phyloP scores from a whole-genome alignment of 805 yeast genomes.

The Allodekkera sacchari region DNA sequence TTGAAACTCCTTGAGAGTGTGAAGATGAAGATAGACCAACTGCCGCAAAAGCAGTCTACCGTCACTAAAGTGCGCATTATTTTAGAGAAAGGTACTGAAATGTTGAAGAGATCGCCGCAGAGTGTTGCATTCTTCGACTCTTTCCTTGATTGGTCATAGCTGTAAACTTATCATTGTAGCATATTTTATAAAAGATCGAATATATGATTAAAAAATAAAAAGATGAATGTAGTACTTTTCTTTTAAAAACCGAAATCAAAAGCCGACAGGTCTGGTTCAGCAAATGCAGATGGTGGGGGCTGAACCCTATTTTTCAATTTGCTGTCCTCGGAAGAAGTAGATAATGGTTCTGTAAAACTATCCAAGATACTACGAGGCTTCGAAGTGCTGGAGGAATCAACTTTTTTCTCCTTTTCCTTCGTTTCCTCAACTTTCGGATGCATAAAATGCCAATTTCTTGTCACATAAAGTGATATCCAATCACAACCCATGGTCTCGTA shows the following conservation, averaged over 20 bases:
- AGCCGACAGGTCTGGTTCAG: conserved; percentile 73
- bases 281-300: conserved; percentile 11
- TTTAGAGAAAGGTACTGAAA: conserved; percentile 13
- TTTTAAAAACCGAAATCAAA: conserved; percentile 40
- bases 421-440: not conserved
- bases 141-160: conserved; percentile 7
- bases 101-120: conserved; percentile 13
- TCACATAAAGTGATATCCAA: conserved; percentile 53
- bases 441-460: conserved; percentile 60
- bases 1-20: conserved; percentile 6
- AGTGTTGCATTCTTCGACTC: conserved; percentile 16
- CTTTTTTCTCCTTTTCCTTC: not conserved
- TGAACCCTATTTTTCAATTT: not conserved
- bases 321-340: not conserved
- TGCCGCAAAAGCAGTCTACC: conserved; percentile 8
- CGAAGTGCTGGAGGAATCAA: not conserved
- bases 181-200: not conserved
- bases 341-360: not conserved
- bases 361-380: conserved; percentile 3
- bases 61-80: conserved; percentile 10
- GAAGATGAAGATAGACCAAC: conserved; percentile 2
- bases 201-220: not conserved
- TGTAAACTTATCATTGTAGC: not conserved
- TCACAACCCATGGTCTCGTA: conserved; percentile 92
- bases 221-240: not conserved